These are phyloP conservation scores for Verticillium zaregamsianum DNA, from an alignment of 2,329 filamentous ascomycete genomes.

Conservation along the genomic window DNA sequence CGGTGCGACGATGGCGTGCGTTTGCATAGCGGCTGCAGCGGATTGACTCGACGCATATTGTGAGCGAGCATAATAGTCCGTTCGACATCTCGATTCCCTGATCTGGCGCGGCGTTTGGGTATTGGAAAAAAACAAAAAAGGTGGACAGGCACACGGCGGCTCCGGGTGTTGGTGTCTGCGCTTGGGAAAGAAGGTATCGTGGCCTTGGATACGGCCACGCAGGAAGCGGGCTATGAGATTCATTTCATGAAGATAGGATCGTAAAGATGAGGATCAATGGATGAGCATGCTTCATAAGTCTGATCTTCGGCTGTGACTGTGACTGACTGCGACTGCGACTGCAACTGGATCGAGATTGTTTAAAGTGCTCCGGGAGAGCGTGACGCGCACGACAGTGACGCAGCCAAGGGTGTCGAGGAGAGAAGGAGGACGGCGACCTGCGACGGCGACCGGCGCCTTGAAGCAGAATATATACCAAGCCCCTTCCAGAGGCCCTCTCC, in stretches of 20 bases:
- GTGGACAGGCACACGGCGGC: not conserved
- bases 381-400: not conserved
- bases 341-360: not conserved
- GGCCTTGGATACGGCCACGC: not conserved
- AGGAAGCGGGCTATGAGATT: not conserved
- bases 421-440: not conserved
- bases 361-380: not conserved
- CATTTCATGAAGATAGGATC: not conserved
- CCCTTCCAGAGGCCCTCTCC: not conserved
- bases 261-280: not conserved
- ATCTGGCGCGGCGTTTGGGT: constrained; percentile 2
- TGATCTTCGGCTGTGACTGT: not conserved
- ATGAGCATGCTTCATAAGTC: not conserved
- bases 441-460: not conserved
- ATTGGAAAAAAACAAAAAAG: not conserved
- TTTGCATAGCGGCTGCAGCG: not conserved
- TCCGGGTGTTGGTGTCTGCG: not conserved
- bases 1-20: not conserved
- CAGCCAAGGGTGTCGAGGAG: not conserved
- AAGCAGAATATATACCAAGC: not conserved
- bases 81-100: not conserved
- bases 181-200: not conserved
- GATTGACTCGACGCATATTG: not conserved
- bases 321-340: not conserved
- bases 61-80: not conserved